Evolutionary conservation across 2,329 filamentous ascomycete species (phyloP).

Genomic region (Colletotrichum incanum): DNA sequence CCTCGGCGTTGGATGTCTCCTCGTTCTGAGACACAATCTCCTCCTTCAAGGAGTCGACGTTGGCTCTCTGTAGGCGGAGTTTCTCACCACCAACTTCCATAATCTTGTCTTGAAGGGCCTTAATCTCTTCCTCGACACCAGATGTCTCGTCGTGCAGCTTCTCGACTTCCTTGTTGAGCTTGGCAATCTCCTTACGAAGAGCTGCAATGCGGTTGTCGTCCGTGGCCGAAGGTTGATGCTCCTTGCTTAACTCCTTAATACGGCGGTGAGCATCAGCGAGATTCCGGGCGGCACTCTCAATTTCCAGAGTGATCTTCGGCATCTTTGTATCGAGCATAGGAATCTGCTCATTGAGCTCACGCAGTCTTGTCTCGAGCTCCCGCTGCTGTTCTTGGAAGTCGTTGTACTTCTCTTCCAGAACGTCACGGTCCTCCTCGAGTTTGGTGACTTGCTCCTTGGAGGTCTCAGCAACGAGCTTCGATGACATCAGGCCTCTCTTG

Average conservation of each 20-base stretch:
- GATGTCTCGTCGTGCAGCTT: constrained; percentile 88
- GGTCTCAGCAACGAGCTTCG: constrained; percentile 89
- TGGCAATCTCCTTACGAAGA: constrained; percentile 84
- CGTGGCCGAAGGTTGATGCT: constrained; percentile 84
- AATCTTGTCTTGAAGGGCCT: constrained; percentile 93
- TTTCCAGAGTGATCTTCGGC: constrained; percentile 90
- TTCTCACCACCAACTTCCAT: constrained; percentile 98
- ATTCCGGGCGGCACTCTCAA: constrained; percentile 89
- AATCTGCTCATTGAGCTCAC: constrained; percentile 82
- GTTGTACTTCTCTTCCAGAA: constrained; percentile 85
- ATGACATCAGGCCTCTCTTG: constrained; percentile 95
- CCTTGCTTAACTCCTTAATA: constrained; percentile 85
- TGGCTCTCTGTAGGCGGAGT: constrained; percentile 89
- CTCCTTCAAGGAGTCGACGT: constrained; percentile 90
- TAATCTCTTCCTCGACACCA: constrained; percentile 93
- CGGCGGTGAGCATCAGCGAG: constrained; percentile 87
- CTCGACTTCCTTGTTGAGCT: constrained; percentile 83
- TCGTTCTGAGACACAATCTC: constrained; percentile 87
- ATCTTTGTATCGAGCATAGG: constrained; percentile 90
- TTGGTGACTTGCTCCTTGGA: constrained; percentile 91
- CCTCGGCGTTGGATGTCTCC: constrained; percentile 87
- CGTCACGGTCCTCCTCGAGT: constrained; percentile 89
- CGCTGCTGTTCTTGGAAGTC: constrained; percentile 89
- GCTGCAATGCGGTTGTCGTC: constrained; percentile 82
- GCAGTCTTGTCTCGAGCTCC: constrained; percentile 81